Evolutionary conservation across 2,329 filamentous ascomycete species (phyloP), one percentile per base, ranked within the genome.

Genomic region (Trichoderma sp.): DNA sequence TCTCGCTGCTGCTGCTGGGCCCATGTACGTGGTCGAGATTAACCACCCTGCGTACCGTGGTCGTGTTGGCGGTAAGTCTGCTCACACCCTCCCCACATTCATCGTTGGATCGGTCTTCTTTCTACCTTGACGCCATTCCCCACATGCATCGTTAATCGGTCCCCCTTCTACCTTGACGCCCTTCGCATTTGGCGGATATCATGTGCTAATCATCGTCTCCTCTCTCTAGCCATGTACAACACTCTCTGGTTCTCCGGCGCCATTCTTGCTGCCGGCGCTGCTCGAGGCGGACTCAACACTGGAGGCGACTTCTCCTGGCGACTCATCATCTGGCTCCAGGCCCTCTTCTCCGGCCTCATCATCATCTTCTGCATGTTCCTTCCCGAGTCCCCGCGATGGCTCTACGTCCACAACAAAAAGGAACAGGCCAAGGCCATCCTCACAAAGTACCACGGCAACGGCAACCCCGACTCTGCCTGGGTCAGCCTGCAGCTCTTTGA

Each of bases 201-300:
- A 49, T 49, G n/a, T 49, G 56, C 24, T n/a, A 70, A 26, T 24
- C 10, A 24, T 11, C 4, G 5, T 13, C 18, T 39, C 56, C 49
- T 55, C 6, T 65, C 59, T 26, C 54, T 32, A 73, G 74, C 72
- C 46, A 68, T 81, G 71, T 82, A 81, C 76, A 83, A 81, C 73
- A 82, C 80, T 7, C 76, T 79, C 37, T 83, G 81, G 80, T 83
- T 82, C 71, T 77, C 78, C 8, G 83, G 83, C n/a, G 80, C 82
- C 49, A 86, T 87, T 52, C 77, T 86, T 26, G 82, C 85, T 1
- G 80, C 81, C n/a, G 83, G 83, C 46, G 82, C 81, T 5, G 81
- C 82, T 11, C 81, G 82, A 34, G 86, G 84, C 59, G 77, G 76
- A 56, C 75, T 81, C 26, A 79, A 82, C 52, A 72, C 76, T 10